These are phyloP conservation scores for Candida ficus DNA, from an alignment of 805 yeast genomes.

Conservation along the genomic window DNA sequence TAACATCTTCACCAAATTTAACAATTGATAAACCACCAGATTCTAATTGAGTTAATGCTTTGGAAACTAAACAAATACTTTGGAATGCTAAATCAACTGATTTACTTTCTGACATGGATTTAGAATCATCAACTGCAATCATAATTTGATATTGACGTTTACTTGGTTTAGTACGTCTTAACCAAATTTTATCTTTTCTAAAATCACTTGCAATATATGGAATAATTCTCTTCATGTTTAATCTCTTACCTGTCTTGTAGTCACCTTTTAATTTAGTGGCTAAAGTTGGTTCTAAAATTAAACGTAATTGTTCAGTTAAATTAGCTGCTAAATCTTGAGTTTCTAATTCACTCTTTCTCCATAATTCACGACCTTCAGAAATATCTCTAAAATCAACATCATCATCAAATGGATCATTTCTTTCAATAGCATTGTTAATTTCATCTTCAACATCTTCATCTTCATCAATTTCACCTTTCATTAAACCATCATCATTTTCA, in stretches of 20 bases:
- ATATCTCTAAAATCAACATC: constrained; percentile 39
- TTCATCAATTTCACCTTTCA: constrained; percentile 25
- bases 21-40: constrained; percentile 90
- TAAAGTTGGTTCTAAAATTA: constrained; percentile 90
- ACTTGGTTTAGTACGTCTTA: constrained; percentile 94
- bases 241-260: constrained; percentile 93
- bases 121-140: constrained; percentile 96
- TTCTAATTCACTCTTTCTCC: constrained; percentile 80
- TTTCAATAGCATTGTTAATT: constrained; percentile 15
- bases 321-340: constrained; percentile 85
- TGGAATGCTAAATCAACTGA: constrained; percentile 91
- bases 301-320: constrained; percentile 85
- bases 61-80: constrained; percentile 87
- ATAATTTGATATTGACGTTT: constrained; percentile 96
- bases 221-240: constrained; percentile 95
- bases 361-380: constrained; percentile 68
- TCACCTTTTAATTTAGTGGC: constrained; percentile 96
- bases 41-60: constrained; percentile 89
- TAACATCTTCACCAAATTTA: constrained; percentile 79
- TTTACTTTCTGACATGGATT: constrained; percentile 92
- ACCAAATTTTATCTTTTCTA: constrained; percentile 97
- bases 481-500: constrained; percentile 31
- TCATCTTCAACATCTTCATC: constrained; percentile 24
- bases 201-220: constrained; percentile 97
- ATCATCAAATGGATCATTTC: constrained; percentile 22